Evolutionary conservation across 108 stramenopile genomes (phyloP).

Genomic region (Cafeteria roenbergensis): DNA sequence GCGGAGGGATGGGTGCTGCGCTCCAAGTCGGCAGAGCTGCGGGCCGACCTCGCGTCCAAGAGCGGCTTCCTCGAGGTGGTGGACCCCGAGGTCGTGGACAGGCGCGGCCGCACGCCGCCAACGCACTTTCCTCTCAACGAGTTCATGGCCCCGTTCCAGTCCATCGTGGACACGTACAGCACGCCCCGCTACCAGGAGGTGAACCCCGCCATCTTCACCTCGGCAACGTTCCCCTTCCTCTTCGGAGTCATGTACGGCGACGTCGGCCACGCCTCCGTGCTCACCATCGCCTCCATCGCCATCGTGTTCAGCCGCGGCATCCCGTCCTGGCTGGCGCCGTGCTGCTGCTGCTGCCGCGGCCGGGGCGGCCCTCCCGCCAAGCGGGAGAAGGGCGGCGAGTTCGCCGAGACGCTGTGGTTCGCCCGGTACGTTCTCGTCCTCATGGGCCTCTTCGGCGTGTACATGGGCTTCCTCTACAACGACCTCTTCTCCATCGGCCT

Average conservation of each 20-base stretch:
- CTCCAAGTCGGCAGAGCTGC: neutral
- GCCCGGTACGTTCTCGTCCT: conserved; percentile 86
- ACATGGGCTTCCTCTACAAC: conserved; percentile 93
- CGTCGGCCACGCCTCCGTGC: conserved; percentile 79
- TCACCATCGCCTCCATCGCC: conserved; percentile 53
- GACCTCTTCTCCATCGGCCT: conserved; percentile 88
- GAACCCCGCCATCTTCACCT: conserved; percentile 93
- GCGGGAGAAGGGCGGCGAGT: conserved; percentile 63
- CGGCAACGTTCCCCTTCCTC: conserved; percentile 93
- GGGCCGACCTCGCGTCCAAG: too few species aligned
- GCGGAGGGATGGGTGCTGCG: neutral
- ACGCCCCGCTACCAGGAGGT: conserved; percentile 91
- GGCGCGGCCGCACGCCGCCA: conserved; percentile 57
- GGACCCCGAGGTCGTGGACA: neutral
- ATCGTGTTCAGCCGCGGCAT: conserved; percentile 63
- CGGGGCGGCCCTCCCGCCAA: conserved; percentile 25
- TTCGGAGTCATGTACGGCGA: conserved; percentile 99
- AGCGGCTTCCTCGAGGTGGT: too few species aligned
- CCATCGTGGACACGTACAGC: conserved; percentile 97
- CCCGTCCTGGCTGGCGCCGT: too few species aligned
- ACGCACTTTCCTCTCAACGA: conserved; percentile 89
- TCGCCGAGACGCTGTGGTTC: conserved; percentile 61
- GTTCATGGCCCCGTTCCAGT: conserved; percentile 83
- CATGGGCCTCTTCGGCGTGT: conserved; percentile 93
- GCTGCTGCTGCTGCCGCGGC: too few species aligned